Evolutionary conservation across 2,329 filamentous ascomycete species (phyloP).

Genomic region (Talaromyces rugulosus): DNA sequence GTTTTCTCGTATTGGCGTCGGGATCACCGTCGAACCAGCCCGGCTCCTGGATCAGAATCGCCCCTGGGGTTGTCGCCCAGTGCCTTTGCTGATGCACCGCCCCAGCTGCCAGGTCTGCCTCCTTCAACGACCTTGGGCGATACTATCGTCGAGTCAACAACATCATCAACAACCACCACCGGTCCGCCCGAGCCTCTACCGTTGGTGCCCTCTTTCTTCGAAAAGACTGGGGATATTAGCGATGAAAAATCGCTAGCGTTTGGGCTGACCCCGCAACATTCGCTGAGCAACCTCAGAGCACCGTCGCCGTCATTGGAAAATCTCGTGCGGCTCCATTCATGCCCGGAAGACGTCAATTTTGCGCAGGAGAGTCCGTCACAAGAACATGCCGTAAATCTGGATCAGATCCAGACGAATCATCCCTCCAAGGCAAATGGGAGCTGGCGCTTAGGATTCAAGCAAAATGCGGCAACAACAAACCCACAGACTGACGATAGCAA

Average conservation of each 20-base stretch:
- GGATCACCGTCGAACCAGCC: conserved; percentile 33
- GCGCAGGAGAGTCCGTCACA: conserved; percentile 22
- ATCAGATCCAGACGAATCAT: not conserved
- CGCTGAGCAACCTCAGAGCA: conserved; percentile 25
- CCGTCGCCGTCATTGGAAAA: conserved; percentile 24
- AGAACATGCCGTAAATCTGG: not conserved
- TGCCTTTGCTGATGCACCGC: conserved; percentile 20
- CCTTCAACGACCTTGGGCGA: conserved; percentile 25
- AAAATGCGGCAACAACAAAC: not conserved
- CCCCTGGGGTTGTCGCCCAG: conserved; percentile 11
- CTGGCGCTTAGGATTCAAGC: conserved; percentile 10
- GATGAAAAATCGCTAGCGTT: conserved; percentile 9
- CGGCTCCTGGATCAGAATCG: conserved; percentile 23
- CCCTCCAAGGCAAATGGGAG: conserved; percentile 7
- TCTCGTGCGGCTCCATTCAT: conserved; percentile 26
- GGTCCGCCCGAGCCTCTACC: not conserved
- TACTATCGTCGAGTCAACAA: conserved; percentile 22
- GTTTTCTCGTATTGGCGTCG: conserved; percentile 40
- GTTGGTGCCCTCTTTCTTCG: not conserved
- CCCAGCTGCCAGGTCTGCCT: conserved; percentile 30
- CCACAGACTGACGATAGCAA: conserved; percentile 1
- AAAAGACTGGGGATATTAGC: not conserved
- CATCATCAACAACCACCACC: not conserved
- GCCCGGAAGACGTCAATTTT: conserved; percentile 24
- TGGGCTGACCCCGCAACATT: conserved; percentile 21